phyloP scores from a whole-genome alignment of 371 early-diverging fungal species.

The Syncephalastrum racemosum region DNA sequence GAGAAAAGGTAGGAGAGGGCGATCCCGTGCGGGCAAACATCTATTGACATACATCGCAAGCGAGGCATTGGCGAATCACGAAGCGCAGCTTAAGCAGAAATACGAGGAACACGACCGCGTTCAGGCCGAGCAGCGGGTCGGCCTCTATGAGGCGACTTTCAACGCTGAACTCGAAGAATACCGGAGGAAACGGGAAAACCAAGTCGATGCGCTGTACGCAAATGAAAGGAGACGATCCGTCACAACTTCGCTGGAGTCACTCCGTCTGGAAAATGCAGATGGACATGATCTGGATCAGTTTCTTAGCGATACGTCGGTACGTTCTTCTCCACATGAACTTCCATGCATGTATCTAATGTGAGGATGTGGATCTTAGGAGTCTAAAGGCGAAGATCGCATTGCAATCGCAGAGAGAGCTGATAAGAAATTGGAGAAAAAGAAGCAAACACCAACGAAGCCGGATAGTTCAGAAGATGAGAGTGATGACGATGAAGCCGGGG shows the following conservation, averaged over 20 bases:
- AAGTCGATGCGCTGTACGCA: slow-evolving; percentile 42
- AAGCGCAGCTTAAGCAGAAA: slow-evolving; percentile 20
- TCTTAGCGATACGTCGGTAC: slow-evolving; percentile 14
- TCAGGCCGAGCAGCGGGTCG: slow-evolving; percentile 35
- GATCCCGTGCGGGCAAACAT: slow-evolving; percentile 3
- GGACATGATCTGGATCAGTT: slow-evolving; percentile 25
- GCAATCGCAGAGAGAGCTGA: neutral
- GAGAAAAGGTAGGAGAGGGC: slow-evolving; percentile 18
- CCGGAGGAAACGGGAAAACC: slow-evolving; percentile 34
- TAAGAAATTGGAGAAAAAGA: neutral
- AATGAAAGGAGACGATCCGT: neutral
- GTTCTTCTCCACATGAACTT: too few relatives aligned
- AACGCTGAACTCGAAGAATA: slow-evolving; percentile 49
- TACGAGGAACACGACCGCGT: slow-evolving; percentile 32
- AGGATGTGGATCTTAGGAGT: neutral
- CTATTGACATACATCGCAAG: neutral
- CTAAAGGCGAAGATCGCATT: slow-evolving; percentile 4
- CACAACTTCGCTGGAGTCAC: slow-evolving; percentile 23
- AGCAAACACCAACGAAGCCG: slow-evolving; percentile 1
- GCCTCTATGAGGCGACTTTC: slow-evolving; percentile 44
- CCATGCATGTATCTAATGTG: too few relatives aligned
- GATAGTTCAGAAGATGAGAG: slow-evolving; percentile 4
- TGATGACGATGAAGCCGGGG: slow-evolving; percentile 16
- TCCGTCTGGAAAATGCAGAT: slow-evolving; percentile 19
- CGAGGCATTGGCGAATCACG: slow-evolving; percentile 19